Evolutionary conservation across 2,329 filamentous ascomycete genomes (phyloP).

Genomic region (Apiospora rasikravindrae): DNA sequence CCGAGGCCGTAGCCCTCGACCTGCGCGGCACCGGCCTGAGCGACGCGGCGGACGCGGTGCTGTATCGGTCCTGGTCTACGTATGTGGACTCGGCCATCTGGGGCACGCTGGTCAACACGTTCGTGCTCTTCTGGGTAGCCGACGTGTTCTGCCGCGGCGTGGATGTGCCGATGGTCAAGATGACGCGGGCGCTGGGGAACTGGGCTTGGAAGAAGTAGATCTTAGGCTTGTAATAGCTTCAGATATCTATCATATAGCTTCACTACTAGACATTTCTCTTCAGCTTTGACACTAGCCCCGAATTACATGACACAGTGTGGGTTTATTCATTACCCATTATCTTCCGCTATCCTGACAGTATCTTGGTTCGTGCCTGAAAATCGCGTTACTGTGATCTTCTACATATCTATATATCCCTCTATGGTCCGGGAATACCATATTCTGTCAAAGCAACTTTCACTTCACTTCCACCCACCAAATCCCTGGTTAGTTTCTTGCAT

Average conservation of each 20-base stretch:
- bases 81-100: conserved; percentile 46
- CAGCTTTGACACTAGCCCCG: too few relatives aligned
- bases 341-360: too few relatives aligned
- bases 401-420: neutral
- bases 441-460: neutral
- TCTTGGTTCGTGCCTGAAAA: neutral
- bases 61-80: conserved; percentile 41
- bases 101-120: conserved; percentile 53
- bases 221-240: too few relatives aligned
- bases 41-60: conserved; percentile 33
- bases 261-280: neutral
- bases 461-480: neutral
- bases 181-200: conserved; percentile 61
- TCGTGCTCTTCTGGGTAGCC: conserved; percentile 57
- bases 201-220: conserved; percentile 12
- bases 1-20: conserved; percentile 54
- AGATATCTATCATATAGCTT: too few relatives aligned
- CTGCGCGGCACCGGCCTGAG: conserved; percentile 39
- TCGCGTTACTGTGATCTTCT: neutral
- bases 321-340: neutral
- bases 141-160: conserved; percentile 63
- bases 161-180: conserved; percentile 60
- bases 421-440: neutral
- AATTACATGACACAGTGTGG: too few relatives aligned
- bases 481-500: neutral